These are phyloP conservation scores for Brassica napus DNA, from an alignment of 345 rosid species.

Conservation along the genomic window Da-Ae NC_063444.1:23925001-23925500, in stretches of 20 bases:
- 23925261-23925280: constrained; percentile 27
- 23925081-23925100: background rate
- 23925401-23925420: constrained; percentile 12
- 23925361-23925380: background rate
- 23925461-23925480: constrained; percentile 30
- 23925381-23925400: constrained; percentile 5
- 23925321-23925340: background rate
- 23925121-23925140: background rate
- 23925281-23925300: constrained; percentile 1
- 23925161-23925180: background rate
- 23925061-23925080: background rate
- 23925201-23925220: background rate
- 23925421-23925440: constrained; percentile 35
- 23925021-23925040: background rate
- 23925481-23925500: constrained; percentile 51
- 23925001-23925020: constrained; percentile 5
- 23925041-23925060: background rate
- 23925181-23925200: background rate
- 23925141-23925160: background rate
- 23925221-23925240: constrained; percentile 1
- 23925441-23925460: constrained; percentile 35
- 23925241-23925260: background rate
- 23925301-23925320: constrained; percentile 24
- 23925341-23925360: background rate
- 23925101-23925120: background rate